Conservation (phyloP, 148 eudicot genomes). For the Vaccinium myrtillus region DNA sequence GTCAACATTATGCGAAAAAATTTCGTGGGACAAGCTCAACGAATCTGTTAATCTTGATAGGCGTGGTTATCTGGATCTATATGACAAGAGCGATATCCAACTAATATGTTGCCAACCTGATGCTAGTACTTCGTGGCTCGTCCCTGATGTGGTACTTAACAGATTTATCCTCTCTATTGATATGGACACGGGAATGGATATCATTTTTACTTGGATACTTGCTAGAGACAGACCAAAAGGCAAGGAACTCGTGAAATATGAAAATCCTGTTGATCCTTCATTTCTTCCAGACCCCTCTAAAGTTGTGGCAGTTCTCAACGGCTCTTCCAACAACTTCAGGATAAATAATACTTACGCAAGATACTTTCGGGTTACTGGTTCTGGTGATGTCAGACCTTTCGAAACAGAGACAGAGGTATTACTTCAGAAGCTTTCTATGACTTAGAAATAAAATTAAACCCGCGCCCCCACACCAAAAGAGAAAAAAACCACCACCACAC, state of each 20-base stretch:
- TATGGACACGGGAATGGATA: slow-evolving; percentile 34
- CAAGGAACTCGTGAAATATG: slow-evolving; percentile 87
- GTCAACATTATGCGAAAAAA: slow-evolving; percentile 76
- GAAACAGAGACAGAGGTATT: slow-evolving; percentile 79
- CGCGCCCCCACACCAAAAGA: background rate
- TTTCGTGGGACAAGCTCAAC: slow-evolving; percentile 56
- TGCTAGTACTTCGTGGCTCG: slow-evolving; percentile 86
- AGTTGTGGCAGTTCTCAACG: slow-evolving; percentile 69
- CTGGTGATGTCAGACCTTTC: slow-evolving; percentile 89
- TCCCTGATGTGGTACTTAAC: slow-evolving; percentile 71
- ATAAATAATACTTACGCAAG: slow-evolving; percentile 63
- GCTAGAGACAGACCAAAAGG: slow-evolving; percentile 92
- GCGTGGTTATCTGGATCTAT: slow-evolving; percentile 59
- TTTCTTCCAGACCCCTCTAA: slow-evolving; percentile 61
- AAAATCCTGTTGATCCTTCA: slow-evolving; percentile 42
- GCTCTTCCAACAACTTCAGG: slow-evolving; percentile 66
- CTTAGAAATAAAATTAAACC: background rate
- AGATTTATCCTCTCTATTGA: slow-evolving; percentile 62
- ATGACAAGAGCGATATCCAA: slow-evolving; percentile 71
- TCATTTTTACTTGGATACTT: slow-evolving; percentile 79
- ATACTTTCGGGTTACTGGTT: slow-evolving; percentile 89
- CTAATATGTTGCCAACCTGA: slow-evolving; percentile 92
- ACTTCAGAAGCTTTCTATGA: slow-evolving; percentile 13
- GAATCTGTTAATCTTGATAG: slow-evolving; percentile 51
- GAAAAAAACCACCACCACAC: background rate